These are phyloP conservation scores for Mortierella sp. DNA, from an alignment of 371 early-diverging fungal genomes.

Conservation along the genomic window DNA sequence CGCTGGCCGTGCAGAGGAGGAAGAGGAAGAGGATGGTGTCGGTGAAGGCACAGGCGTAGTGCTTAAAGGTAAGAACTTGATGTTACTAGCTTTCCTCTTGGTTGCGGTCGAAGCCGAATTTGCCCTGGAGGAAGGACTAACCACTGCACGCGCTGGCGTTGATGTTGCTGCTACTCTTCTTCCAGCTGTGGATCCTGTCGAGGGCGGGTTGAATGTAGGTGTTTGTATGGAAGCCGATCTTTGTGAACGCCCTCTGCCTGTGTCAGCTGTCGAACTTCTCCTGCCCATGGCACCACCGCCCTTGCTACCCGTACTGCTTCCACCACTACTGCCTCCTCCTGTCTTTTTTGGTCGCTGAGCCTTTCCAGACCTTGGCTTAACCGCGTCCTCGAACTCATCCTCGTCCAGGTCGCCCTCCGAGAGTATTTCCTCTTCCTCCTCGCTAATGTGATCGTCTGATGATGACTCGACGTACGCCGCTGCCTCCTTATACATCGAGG, in stretches of 20 bases:
- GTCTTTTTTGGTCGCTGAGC: constrained; percentile 1
- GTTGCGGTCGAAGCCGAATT: background rate
- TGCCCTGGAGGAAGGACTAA: background rate
- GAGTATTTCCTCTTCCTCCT: constrained; percentile 21
- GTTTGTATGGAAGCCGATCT: background rate
- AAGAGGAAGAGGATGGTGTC: constrained; percentile 8
- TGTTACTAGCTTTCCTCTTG: constrained; percentile 22
- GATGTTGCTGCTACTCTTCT: background rate
- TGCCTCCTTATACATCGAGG: constrained; percentile 45
- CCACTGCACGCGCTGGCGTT: background rate
- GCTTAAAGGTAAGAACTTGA: constrained; percentile 6
- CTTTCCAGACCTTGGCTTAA: constrained; percentile 5
- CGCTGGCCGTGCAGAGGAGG: constrained; percentile 2
- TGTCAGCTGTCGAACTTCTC: background rate
- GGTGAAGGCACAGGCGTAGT: constrained; percentile 6
- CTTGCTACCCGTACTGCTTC: background rate
- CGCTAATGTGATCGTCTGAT: constrained; percentile 21
- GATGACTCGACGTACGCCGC: constrained; percentile 11
- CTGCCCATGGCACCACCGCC: background rate
- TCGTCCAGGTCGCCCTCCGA: background rate
- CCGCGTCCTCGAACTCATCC: background rate
- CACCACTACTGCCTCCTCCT: background rate
- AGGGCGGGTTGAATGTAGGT: too few relatives aligned
- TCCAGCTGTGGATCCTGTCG: too few relatives aligned
- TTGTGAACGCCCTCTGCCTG: constrained; percentile 13